Conservation (phyloP, 805 yeast species). For the Ogataea populi-albae region DNA sequence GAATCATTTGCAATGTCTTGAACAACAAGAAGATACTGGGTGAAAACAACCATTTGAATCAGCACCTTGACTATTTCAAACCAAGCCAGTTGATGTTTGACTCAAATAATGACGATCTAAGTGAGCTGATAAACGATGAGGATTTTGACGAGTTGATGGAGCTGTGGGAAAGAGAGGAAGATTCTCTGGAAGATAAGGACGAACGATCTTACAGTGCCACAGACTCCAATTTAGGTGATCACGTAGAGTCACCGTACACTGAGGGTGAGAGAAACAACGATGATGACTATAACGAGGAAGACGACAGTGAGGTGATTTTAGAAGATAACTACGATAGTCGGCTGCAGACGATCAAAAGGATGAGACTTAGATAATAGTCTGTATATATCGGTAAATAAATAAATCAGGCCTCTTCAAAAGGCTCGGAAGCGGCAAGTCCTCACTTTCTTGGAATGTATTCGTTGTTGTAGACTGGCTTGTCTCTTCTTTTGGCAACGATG, state of each 20-base stretch:
- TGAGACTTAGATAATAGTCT: constrained; percentile 8
- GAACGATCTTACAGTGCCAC: not conserved
- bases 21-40: constrained; percentile 13
- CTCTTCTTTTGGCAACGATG: constrained; percentile 30
- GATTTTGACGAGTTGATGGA: constrained; percentile 11
- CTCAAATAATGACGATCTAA: constrained; percentile 11
- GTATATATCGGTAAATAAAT: constrained; percentile 1
- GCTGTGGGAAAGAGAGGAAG: constrained; percentile 17
- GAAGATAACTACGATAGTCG: constrained; percentile 11
- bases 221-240: not conserved
- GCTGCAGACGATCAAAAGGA: constrained; percentile 3
- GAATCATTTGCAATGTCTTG: constrained; percentile 16
- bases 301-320: constrained; percentile 14
- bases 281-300: constrained; percentile 15
- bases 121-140: constrained; percentile 8
- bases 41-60: constrained; percentile 10
- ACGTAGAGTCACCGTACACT: not conserved
- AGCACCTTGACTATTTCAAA: constrained; percentile 5
- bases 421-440: not conserved
- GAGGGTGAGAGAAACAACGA: not conserved
- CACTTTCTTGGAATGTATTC: constrained; percentile 29
- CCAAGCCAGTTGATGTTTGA: constrained; percentile 16
- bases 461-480: constrained; percentile 26
- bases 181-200: constrained; percentile 9
- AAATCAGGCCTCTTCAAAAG: not conserved